Evolutionary conservation across 805 yeast genomes (phyloP), one percentile per base, ranked within the genome.

Genomic region (Suhomyces kilbournensis): DNA sequence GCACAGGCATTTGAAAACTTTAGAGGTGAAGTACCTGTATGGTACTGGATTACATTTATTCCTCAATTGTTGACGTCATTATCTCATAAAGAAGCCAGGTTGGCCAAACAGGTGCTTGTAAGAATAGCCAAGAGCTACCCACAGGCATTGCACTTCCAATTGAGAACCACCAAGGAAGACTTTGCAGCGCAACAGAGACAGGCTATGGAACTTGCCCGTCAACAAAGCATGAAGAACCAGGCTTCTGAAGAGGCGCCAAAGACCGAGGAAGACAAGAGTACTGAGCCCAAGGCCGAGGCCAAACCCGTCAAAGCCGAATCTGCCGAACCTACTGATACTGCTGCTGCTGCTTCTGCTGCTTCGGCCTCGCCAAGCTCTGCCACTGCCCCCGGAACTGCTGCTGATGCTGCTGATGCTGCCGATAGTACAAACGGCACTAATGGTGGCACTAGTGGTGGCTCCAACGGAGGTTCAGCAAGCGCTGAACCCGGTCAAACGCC

Each of bases 41-140:
- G 99, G 99, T 93, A 93, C 68, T 94, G 98, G 98, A 90, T 94
- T 44, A 90, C 98, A 0, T 94, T 88, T 63, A 91, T 94, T 59
- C 99, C 99, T 2, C 99, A 96, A 69, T 76, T 94, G 54, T 75
- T 94, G 59, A 86, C 97, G 0, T 86, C 97, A 0, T 75, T 94
- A 54, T 89, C 97, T 1, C 96, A 91, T 60, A 87, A 84, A 60
- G 98, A 94, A 66, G 98, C 97, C 0, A 80, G 83, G 51, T 77
- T 91, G 67, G 97, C 93, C 2, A 85, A 97, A 55, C 91, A 85
- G 61, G 88, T 94, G 44, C 78, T 94, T 65, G 88, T 91, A 50
- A 79, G 94, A 58, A 94, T 94, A 64, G 99, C 99, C 1, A 94
- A 94, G 74, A 86, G 91, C 49, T 96, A 88, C 71, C 99, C 99